Evolutionary conservation across 2,329 filamentous ascomycete species (phyloP), one percentile per base, ranked within the genome.

Genomic region (Coniochaeta pulveracea): DNA sequence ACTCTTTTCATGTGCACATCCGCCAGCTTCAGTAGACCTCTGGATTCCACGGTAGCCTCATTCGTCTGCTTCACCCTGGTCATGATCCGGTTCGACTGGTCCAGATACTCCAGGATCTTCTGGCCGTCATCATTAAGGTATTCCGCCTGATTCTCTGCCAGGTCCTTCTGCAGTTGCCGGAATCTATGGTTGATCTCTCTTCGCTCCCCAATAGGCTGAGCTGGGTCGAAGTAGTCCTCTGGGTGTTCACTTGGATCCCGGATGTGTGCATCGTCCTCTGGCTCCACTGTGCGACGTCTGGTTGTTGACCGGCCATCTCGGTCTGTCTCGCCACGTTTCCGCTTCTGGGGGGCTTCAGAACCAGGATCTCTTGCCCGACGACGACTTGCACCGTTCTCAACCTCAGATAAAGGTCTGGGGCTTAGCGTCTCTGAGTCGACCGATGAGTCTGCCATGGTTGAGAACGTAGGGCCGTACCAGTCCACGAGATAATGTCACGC

Each of bases 41-140:
- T 76, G 0, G 89, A 86, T 52, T 98, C 91, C 39, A 93, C 79
- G 1, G 82, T 84, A 1, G 91, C 91, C 52, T 96, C 91, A 3
- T 79, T 76, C 1, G 91, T 94, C 60, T 95, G 88, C 47, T 81
- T 84, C 39, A 93, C 80, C 43, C 75, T 66, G 36, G 66, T 64
- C 40, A 80, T 77, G 10, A 79, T 58, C 22, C 65, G 55, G 44
- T 91, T 78, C 11, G 81, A 78, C 41, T 70, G 68, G 16, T 70
- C 54, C 16, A 96, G 61, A 2, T 76, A 75, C 8, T 80, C 64
- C 37, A 71, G 62, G 11, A 94, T 61, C 2, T 76, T 75, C 16
- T 66, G 62, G 7, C 79, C 82, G 23, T 74, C 72, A 1, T 69
- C 64, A 43, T 76, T 68, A 16, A 93, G 57, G 39, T 76, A 81